Base-by-base conservation (phyloP, 1,139 yeast genomes). In the Pichia sp. region DNA sequence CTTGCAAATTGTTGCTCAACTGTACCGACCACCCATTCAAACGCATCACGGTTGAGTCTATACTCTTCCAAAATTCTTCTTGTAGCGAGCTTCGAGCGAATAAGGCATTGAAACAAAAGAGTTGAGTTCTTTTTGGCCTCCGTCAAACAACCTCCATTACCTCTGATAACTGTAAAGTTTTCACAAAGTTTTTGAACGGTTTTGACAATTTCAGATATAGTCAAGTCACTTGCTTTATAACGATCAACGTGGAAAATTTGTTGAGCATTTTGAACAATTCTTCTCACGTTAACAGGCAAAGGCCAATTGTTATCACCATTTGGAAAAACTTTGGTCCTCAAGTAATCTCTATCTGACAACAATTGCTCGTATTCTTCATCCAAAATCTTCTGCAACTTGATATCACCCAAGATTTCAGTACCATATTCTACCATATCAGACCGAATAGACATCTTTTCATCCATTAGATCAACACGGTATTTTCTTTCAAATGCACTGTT, bases 231-330 rank as follows among this genome's bases (percentile, higher is more conserved):
- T 5, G 97, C 95, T 70, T 86, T 89, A 53, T 88, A 82, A 66
- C 90, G 87, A 62, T 95, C 99, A 64, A 89, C 84, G 66, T 88
- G 95, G 85, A 93, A 93, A 60, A 93, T 90, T 70, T 93, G 97
- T 74, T 93, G 98, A 19, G 99, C 95, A 68, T 95, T 95, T 72
- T 93, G 98, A 63, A 95, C 81, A 57, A 95, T 87, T 79, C 99
- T 96, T 70, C 97, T 88, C 65, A 95, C 82, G 67, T 95, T 95
- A 48, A 93, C 99, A 23, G 99, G 99, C 64, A 95, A 78, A 61
- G 98, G 99, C 97, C 98, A 93, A 67, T 85, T 88, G 66, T 83
- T 85, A 68, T 95, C 99, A 76, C 99, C 98, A 65, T 87, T 90
- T 51, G 87, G 81, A 76, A 95, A 95, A 54, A 92, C 89, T 41